Evolutionary conservation across 345 rosid species (phyloP), one percentile per base, ranked within the genome.

Genomic region (Aurinia saxatilis): DNA sequence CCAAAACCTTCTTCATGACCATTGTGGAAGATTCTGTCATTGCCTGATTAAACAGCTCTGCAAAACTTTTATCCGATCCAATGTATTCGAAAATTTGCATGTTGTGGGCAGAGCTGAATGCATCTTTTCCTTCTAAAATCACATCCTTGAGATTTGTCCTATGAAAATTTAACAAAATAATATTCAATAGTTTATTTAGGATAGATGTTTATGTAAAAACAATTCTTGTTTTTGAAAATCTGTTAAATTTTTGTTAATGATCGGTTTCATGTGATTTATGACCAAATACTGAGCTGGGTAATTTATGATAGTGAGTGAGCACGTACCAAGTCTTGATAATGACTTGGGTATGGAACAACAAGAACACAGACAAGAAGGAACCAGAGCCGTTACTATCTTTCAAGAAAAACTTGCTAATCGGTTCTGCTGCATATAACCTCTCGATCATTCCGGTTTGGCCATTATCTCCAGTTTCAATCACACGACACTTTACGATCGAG

Each of bases 91-190:
- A 83, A 9, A 68, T 9, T 21, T 67, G 29, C 84, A 64, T 75
- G 50, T 82, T 85, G 52, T 86, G 76, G 0, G 76, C 86, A 35
- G 73, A 80, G 47, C 69, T 47, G 50, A 83, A 88, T 48, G 81
- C 81, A 67, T 75, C 73, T 10, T 72, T 86, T 50, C 88, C 83
- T 39, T 79, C 78, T 15, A 82, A 33, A 46, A 82, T 34, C 18
- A 83, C 77, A 13, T 80, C 85, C 39, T 80, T 79, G 53, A 81
- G 56, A 35, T 76, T 33, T 8, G 63, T 64, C 84, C 83, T 80
- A 10, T 21, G 12, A 18, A 10, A 7, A 48, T 27, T 27, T 27
- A 0, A 27, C 31, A 27, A 27, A 27, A 27, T 0, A 5, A 27
- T 27, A 5, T 27, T 27, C 3, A 27, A 27, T 27, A 1, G 3